Evolutionary conservation across 2,329 filamentous ascomycete genomes (phyloP).

Genomic region (Cordyceps fumosorosea): DNA sequence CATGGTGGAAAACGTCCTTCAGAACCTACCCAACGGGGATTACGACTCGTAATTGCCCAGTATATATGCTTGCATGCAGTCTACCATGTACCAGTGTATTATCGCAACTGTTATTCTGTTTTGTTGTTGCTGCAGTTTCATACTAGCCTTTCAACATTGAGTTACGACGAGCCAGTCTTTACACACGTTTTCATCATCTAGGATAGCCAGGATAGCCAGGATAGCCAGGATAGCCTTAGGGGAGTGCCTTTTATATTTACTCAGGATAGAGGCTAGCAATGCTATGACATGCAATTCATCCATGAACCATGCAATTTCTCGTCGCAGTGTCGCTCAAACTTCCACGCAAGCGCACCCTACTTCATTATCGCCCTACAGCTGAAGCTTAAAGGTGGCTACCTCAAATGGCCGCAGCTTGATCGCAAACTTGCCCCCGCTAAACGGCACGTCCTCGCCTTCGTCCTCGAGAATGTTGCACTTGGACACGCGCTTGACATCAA

Average conservation of each 20-base stretch:
- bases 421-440: constrained; percentile 44
- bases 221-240: neutral
- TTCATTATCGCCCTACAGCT: constrained; percentile 34
- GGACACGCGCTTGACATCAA: constrained; percentile 68
- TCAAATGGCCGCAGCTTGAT: constrained; percentile 74
- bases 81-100: neutral
- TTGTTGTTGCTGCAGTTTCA: neutral
- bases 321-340: neutral
- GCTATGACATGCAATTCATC: constrained; percentile 1
- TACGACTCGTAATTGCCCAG: neutral
- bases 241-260: constrained; percentile 3
- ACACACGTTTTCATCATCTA: neutral
- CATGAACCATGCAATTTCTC: neutral
- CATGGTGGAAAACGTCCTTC: constrained; percentile 69
- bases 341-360: constrained; percentile 21
- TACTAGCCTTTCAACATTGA: neutral
- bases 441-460: constrained; percentile 59
- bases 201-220: neutral
- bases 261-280: constrained; percentile 4
- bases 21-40: constrained; percentile 52
- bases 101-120: neutral
- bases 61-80: neutral
- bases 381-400: constrained; percentile 71
- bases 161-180: neutral
- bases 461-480: constrained; percentile 90